These are phyloP conservation scores for Phaeophleospora eucalypticola DNA, from an alignment of 2,329 filamentous ascomycete genomes.

Conservation along the genomic window DNA sequence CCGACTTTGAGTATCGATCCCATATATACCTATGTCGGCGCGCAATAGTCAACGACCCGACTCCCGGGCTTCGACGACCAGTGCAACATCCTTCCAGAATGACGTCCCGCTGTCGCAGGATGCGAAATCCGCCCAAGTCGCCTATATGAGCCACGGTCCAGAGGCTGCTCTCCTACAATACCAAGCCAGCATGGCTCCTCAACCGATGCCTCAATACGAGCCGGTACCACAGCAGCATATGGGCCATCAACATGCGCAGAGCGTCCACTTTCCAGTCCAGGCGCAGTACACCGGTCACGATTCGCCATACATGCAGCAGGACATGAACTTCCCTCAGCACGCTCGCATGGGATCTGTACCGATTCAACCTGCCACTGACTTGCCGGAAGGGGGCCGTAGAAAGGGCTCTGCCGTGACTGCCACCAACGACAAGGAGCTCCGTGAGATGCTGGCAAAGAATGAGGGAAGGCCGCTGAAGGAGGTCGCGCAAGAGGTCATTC, in stretches of 20 bases:
- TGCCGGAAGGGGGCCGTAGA: slow-evolving; percentile 46
- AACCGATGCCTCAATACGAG: slow-evolving; percentile 22
- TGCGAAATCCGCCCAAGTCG: slow-evolving; percentile 15
- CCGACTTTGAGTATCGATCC: slow-evolving; percentile 16
- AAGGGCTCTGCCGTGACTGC: slow-evolving; percentile 64
- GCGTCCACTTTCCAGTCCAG: slow-evolving; percentile 20
- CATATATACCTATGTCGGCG: slow-evolving; percentile 24
- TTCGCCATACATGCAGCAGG: slow-evolving; percentile 25
- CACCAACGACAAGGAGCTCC: slow-evolving; percentile 77
- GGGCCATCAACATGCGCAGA: slow-evolving; percentile 21
- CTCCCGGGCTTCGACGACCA: slow-evolving; percentile 33
- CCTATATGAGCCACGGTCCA: slow-evolving; percentile 23
- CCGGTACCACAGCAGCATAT: slow-evolving; percentile 10
- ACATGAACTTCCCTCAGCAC: slow-evolving; percentile 26
- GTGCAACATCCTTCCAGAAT: slow-evolving; percentile 30
- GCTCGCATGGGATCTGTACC: slow-evolving; percentile 27
- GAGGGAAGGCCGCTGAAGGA: slow-evolving; percentile 64
- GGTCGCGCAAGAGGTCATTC: slow-evolving; percentile 70
- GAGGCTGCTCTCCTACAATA: slow-evolving; percentile 33
- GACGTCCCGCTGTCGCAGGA: slow-evolving; percentile 23
- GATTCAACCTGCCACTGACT: slow-evolving; percentile 22
- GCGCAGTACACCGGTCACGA: slow-evolving; percentile 24
- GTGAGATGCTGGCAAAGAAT: slow-evolving; percentile 68
- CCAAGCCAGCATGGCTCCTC: slow-evolving; percentile 25
- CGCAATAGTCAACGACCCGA: slow-evolving; percentile 29